These are phyloP conservation scores for Beta corolliflora DNA, from an alignment of 179 eudicot genomes.

Conservation along the genomic window DNA sequence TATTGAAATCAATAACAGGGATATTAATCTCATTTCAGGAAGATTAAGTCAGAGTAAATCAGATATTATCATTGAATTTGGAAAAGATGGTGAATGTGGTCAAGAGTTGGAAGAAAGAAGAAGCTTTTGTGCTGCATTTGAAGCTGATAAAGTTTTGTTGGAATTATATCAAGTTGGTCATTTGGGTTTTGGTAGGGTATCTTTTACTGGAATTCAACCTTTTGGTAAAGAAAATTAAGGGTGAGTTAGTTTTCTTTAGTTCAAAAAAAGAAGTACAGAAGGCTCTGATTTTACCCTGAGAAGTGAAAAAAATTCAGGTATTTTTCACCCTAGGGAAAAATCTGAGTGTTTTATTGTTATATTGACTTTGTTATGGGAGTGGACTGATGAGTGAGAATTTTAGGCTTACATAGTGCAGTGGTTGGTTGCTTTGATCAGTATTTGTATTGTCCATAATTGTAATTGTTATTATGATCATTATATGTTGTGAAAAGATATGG, in stretches of 20 bases:
- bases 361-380: constrained; percentile 23
- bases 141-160: constrained; percentile 63
- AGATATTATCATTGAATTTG: constrained; percentile 45
- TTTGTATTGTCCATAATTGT: constrained; percentile 19
- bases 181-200: constrained; percentile 91
- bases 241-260: background rate
- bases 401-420: constrained; percentile 5
- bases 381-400: constrained; percentile 20
- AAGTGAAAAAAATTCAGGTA: constrained; percentile 31
- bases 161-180: constrained; percentile 83
- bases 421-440: constrained; percentile 19
- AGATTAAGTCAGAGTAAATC: constrained; percentile 29
- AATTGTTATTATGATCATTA: constrained; percentile 4
- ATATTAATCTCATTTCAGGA: constrained; percentile 25
- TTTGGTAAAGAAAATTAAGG: constrained; percentile 30
- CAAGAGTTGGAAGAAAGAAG: constrained; percentile 37
- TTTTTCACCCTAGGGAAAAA: constrained; percentile 26
- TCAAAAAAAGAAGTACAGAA: background rate
- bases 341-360: constrained; percentile 13
- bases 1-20: constrained; percentile 18
- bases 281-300: constrained; percentile 1
- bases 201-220: constrained; percentile 69
- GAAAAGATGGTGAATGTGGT: constrained; percentile 25
- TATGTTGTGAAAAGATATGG: constrained; percentile 15
- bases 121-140: constrained; percentile 54